A percentile compares a stretch with the other conserved stretches of the same genome.
These are phyloP conservation scores for Sarcocystis neurona DNA, from an alignment of 169 alveolate species.

Conservation along the genomic window DNA sequence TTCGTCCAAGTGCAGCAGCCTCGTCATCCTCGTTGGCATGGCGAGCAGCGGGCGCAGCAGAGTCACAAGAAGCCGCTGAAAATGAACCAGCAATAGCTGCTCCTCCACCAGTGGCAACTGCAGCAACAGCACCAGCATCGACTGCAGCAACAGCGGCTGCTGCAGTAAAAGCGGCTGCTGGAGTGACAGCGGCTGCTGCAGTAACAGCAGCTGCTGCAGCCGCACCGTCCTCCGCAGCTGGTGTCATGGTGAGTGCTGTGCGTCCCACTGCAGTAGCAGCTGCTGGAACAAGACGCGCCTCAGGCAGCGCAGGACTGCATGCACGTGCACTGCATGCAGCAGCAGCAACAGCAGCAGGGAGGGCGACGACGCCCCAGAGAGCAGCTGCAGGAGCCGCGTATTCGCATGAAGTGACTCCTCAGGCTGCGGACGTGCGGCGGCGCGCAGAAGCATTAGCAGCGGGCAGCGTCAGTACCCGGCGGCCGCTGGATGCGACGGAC, in stretches of 20 bases:
- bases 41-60: not conserved
- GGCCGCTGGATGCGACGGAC: conserved; percentile 1
- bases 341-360: not conserved
- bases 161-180: not conserved
- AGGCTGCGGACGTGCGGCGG: not conserved
- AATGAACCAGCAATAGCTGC: not conserved
- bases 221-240: not conserved
- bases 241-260: not conserved
- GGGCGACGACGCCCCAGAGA: not conserved
- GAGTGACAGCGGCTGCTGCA: not conserved
- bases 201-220: conserved; percentile 20
- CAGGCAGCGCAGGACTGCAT: not conserved
- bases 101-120: not conserved
- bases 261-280: not conserved
- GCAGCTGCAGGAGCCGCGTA: not conserved
- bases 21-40: not conserved
- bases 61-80: not conserved
- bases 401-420: not conserved
- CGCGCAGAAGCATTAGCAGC: not conserved
- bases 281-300: not conserved
- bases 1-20: too few relatives aligned
- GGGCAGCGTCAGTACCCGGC: not conserved
- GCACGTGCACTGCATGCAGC: not conserved
- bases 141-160: not conserved
- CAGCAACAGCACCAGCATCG: conserved; percentile 17